A percentile compares a stretch with the other conserved stretches of the same genome.
Evolutionary conservation across 2,329 filamentous ascomycete genomes (phyloP).

Genomic region (Mariannaea sp.): DNA sequence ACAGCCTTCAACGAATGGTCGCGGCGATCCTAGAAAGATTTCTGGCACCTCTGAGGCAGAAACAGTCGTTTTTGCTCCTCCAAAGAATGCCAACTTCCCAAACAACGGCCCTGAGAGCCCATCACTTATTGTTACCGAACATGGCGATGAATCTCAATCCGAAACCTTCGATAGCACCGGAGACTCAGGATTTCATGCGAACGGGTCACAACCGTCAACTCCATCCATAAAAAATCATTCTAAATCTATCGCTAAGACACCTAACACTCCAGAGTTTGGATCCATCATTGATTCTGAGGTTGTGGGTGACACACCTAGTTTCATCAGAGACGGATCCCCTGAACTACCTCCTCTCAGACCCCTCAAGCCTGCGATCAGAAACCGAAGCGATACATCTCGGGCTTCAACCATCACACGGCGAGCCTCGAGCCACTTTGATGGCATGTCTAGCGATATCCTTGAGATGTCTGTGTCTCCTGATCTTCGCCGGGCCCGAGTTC

Average conservation of each 20-base stretch:
- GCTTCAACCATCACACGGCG: constrained; percentile 48
- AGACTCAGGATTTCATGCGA: constrained; percentile 17
- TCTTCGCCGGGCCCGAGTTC: constrained; percentile 38
- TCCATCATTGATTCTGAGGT: constrained; percentile 19
- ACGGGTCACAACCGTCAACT: constrained; percentile 22
- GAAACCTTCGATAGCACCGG: constrained; percentile 25
- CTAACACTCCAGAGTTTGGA: constrained; percentile 30
- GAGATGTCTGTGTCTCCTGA: constrained; percentile 53
- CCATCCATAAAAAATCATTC: constrained; percentile 25
- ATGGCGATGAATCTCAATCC: constrained; percentile 21
- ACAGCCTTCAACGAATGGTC: constrained; percentile 5
- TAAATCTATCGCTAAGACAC: constrained; percentile 16
- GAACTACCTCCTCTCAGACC: constrained; percentile 46
- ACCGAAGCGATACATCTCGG: constrained; percentile 42
- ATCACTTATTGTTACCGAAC: constrained; percentile 28
- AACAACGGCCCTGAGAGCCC: constrained; percentile 25
- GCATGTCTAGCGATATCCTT: constrained; percentile 48
- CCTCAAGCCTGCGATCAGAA: constrained; percentile 39
- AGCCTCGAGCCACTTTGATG: constrained; percentile 45
- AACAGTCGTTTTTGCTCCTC: constrained; percentile 29
- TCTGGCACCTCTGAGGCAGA: constrained; percentile 35
- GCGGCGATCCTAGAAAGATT: constrained; percentile 24
- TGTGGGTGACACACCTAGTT: constrained; percentile 17
- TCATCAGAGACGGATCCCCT: constrained; percentile 38
- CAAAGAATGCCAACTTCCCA: constrained; percentile 14